Evolutionary conservation across 2,329 filamentous ascomycete genomes (phyloP), one percentile per base, ranked within the genome.

Genomic region (Talaromyces sp.): DNA sequence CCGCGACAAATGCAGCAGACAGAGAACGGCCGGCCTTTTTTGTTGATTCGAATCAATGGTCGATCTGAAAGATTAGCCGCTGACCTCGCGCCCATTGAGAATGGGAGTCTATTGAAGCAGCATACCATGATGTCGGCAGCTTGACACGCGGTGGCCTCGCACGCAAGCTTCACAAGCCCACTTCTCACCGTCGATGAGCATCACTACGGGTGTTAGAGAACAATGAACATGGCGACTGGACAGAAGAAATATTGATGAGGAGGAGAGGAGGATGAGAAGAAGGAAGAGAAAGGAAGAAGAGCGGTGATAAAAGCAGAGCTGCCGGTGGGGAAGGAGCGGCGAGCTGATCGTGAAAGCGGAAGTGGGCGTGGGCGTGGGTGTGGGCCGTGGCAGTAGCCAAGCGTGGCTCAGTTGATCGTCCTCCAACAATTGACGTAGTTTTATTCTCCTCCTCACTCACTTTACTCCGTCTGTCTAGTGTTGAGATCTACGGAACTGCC

Each of bases 111-210:
- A 13, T 30, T 2, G 87, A 78, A 69, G 22, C 22, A 65, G 84
- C 90, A 82, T 86, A 96, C 93, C 92, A 77, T 87, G 85, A 79
- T 99, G 95, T 77, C 93, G 92, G 83, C 95, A 99, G 77, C 95
- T 96, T 88, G 93, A 97, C 75, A 99, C 95, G 75, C 95, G 91
- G 82, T 99, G 95, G 74, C 95, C 95, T 79, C 95, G 90, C 76
- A 99, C 92, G 81, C 95, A 99, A 80, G 93, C 93, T 81, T 96
- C 91, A 84, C 93, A 98, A 79, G 93, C 93, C 82, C 87, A 98
- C 83, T 98, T 98, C 82, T 96, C 92, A 78, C 93, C 93, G 84
- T 96, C 88, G 78, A 93, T 90, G 76, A 93, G 84, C 90, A 93
- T 93, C 67, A 68, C 69, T 69, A 68, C 67, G 71, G 7, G 71